These are phyloP conservation scores for Beauveria sp. DNA, from an alignment of 2,329 filamentous ascomycete species.

Conservation along the genomic window DNA sequence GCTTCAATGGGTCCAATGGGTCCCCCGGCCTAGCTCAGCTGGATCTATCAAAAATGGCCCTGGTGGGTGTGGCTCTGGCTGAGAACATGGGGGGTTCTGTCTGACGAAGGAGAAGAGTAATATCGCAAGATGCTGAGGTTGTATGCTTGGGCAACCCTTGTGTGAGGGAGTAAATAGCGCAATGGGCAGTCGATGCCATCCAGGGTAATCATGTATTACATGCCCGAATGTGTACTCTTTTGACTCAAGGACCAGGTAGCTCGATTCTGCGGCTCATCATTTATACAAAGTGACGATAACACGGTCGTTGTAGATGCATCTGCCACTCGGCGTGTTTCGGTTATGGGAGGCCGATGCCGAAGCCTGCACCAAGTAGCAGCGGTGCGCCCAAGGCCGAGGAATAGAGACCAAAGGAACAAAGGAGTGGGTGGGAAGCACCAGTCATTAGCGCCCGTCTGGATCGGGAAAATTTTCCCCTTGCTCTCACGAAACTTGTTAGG, in stretches of 20 bases:
- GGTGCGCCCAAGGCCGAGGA: neutral
- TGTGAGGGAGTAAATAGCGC: neutral
- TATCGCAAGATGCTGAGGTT: neutral
- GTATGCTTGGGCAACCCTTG: neutral
- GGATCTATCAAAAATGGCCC: neutral
- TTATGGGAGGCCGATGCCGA: constrained; percentile 4
- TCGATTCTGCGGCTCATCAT: neutral
- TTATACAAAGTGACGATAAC: neutral
- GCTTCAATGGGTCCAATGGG: neutral
- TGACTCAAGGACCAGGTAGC: neutral
- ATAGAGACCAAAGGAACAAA: neutral
- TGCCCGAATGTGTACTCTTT: neutral
- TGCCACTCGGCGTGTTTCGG: constrained; percentile 8
- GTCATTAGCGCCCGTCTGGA: neutral
- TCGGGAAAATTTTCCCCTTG: neutral
- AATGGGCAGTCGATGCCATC: neutral
- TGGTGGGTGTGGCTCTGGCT: neutral
- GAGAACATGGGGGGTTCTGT: neutral
- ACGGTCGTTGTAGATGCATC: neutral
- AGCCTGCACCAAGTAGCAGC: neutral
- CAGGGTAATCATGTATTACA: neutral
- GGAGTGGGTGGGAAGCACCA: neutral
- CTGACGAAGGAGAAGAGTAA: constrained; percentile 2
- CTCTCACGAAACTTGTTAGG: neutral
- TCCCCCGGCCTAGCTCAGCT: neutral